Evolutionary conservation across 805 yeast species (phyloP).

Genomic region (Cyberlindnera maclurae): DNA sequence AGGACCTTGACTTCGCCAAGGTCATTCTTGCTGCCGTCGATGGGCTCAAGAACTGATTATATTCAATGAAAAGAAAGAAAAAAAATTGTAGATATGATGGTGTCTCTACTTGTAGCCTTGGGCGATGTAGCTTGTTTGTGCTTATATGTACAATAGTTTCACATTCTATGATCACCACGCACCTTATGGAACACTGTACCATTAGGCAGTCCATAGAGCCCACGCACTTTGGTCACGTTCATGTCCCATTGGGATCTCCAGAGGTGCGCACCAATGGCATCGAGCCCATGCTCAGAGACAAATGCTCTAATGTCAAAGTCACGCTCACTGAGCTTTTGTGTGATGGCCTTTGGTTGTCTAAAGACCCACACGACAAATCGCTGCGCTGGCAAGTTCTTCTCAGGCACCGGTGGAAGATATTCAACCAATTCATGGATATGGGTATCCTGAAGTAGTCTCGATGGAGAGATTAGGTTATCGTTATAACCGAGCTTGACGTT

Average conservation of each 20-base stretch:
- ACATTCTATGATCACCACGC: slow-evolving; percentile 16
- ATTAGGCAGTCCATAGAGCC: slow-evolving; percentile 59
- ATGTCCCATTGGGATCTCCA: slow-evolving; percentile 87
- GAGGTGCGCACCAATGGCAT: slow-evolving; percentile 85
- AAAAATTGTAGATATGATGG: no score
- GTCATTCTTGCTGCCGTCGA: slow-evolving; percentile 62
- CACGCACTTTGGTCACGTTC: slow-evolving; percentile 60
- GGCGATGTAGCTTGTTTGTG: not conserved
- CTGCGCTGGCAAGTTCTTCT: slow-evolving; percentile 77
- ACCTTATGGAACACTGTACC: slow-evolving; percentile 64
- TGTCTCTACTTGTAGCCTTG: no score
- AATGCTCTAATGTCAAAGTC: slow-evolving; percentile 70
- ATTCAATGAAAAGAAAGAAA: no score
- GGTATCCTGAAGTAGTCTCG: slow-evolving; percentile 26
- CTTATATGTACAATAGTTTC: slow-evolving; percentile 1
- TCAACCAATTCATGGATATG: slow-evolving; percentile 42
- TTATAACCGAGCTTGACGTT: slow-evolving; percentile 56
- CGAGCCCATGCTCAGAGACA: slow-evolving; percentile 44
- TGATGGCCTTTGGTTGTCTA: slow-evolving; percentile 45
- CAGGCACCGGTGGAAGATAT: slow-evolving; percentile 82
- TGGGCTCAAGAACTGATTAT: slow-evolving; percentile 29
- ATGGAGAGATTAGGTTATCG: slow-evolving; percentile 44
- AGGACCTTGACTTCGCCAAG: slow-evolving; percentile 77
- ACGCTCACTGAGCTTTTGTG: slow-evolving; percentile 25
- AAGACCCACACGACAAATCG: slow-evolving; percentile 88